Conservation (phyloP, 2,329 filamentous ascomycete genomes). For the Aotearoamyces nothofagi region DNA sequence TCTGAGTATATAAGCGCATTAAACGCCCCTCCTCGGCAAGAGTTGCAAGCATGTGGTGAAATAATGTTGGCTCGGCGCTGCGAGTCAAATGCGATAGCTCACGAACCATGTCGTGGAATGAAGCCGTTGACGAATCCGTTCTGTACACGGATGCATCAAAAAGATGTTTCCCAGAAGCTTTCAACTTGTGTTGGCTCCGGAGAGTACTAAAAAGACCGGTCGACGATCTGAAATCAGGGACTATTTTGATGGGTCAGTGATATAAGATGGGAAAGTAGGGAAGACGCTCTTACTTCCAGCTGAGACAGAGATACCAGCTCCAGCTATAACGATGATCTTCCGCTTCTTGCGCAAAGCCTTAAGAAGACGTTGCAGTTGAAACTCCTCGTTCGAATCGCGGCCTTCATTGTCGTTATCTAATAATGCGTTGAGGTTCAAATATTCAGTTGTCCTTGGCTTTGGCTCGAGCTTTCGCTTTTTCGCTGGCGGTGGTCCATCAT, state of each 20-base stretch:
- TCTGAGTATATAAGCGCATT: constrained; percentile 86
- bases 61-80: constrained; percentile 66
- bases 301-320: constrained; percentile 91
- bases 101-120: constrained; percentile 93
- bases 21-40: constrained; percentile 77
- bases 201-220: constrained; percentile 79
- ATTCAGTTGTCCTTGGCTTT: constrained; percentile 63
- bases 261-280: constrained; percentile 10
- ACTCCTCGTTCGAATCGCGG: constrained; percentile 36
- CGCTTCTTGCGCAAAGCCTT: constrained; percentile 71
- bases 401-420: constrained; percentile 29
- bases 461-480: constrained; percentile 51
- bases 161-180: constrained; percentile 83
- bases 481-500: constrained; percentile 56
- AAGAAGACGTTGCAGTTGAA: constrained; percentile 54
- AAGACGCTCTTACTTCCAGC: constrained; percentile 58
- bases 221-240: constrained; percentile 91
- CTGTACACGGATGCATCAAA: constrained; percentile 98
- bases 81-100: constrained; percentile 68
- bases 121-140: constrained; percentile 73
- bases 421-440: constrained; percentile 51
- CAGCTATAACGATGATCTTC: constrained; percentile 93
- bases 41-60: constrained; percentile 87
- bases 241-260: constrained; percentile 24
- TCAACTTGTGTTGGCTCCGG: constrained; percentile 76